Evolutionary conservation across 371 early-diverging fungal genomes (phyloP), one percentile per base, ranked within the genome.

Genomic region (Mortierella sp.): DNA sequence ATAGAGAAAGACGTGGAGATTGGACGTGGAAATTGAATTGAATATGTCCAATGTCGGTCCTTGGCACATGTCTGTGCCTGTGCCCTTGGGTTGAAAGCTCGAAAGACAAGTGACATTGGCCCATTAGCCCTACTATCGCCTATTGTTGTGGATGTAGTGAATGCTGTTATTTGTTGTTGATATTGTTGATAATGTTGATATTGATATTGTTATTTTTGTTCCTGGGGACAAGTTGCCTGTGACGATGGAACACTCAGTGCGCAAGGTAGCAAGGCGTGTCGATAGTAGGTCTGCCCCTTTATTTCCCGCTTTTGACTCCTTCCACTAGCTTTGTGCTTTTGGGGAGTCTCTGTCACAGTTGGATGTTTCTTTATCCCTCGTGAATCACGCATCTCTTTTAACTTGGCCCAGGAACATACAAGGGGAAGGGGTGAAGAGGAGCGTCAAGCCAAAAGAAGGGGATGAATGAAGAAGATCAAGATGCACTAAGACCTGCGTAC

Each of bases 31-130:
- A 38, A 24, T 68, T 24, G 7, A 38, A 68, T 68, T 68, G 68
- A 42, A 21, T 8, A 24, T 68, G 14, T 63, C 9, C 68, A 68
- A 42, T 38, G 42, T 24, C 19, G 21, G 68, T 24, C 11, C 68
- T 42, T 68, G 38, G 68, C 68, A 68, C 68, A 68, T 68, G 68
- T 42, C 68, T 68, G 21, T 38, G 68, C 68, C 68, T 68, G 42
- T 42, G 21, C 42, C 68, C 38, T 9, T 68, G 42, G 42, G 31
- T 8, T 24, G 68, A 16, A 24, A 38, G 44, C 26, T 57, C 31
- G 63, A 60, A 28, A 14, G 63, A 60, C 11, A 13, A 7, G 44
- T 38, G 44, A 68, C 38, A 24, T 34, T 63, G 60, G 6, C 31
- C 63, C 34, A 50, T 1, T 63, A 60, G 31, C 28, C 13, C 28